A percentile compares a stretch with the other conserved stretches of the same genome.
These are phyloP conservation scores for Exserohilum turcica DNA, from an alignment of 2,329 filamentous ascomycete species.

Conservation along the genomic window DNA sequence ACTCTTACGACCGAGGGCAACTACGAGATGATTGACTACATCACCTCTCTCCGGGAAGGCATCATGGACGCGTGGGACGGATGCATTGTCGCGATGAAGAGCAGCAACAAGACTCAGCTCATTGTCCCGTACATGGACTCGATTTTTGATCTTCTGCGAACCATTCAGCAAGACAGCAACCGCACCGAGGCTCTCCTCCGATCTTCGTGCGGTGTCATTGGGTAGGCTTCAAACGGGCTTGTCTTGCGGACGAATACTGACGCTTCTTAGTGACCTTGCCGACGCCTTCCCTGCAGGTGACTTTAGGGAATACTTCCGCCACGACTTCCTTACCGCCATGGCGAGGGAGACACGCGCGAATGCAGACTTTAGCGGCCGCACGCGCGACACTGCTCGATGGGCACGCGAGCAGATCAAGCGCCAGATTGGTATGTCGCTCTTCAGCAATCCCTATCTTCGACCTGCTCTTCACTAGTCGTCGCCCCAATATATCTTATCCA, in stretches of 20 bases:
- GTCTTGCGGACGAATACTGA: constrained; percentile 43
- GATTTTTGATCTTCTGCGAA: constrained; percentile 85
- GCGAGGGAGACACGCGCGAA: constrained; percentile 91
- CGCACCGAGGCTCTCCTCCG: constrained; percentile 90
- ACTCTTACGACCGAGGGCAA: constrained; percentile 78
- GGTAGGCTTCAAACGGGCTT: constrained; percentile 61
- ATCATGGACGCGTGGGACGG: constrained; percentile 99
- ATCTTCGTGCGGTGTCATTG: constrained; percentile 96
- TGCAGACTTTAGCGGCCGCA: constrained; percentile 82
- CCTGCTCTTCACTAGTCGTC: constrained; percentile 3
- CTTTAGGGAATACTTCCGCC: constrained; percentile 80
- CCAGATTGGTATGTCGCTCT: constrained; percentile 61
- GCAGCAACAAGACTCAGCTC: constrained; percentile 71
- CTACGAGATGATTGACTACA: constrained; percentile 96
- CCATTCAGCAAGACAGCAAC: constrained; percentile 80
- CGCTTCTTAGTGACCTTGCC: constrained; percentile 74
- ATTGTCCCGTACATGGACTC: constrained; percentile 79
- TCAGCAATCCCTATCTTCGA: constrained; percentile 17
- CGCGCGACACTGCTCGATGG: constrained; percentile 94
- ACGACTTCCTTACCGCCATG: constrained; percentile 87
- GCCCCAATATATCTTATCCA: constrained; percentile 22
- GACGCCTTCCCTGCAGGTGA: constrained; percentile 93
- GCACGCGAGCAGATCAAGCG: constrained; percentile 97
- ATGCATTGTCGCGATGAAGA: constrained; percentile 92
- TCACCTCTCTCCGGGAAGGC: constrained; percentile 90